Evolutionary conservation across 345 rosid genomes (phyloP), one percentile per base, ranked within the genome.

Genomic region (Punica granatum): DNA sequence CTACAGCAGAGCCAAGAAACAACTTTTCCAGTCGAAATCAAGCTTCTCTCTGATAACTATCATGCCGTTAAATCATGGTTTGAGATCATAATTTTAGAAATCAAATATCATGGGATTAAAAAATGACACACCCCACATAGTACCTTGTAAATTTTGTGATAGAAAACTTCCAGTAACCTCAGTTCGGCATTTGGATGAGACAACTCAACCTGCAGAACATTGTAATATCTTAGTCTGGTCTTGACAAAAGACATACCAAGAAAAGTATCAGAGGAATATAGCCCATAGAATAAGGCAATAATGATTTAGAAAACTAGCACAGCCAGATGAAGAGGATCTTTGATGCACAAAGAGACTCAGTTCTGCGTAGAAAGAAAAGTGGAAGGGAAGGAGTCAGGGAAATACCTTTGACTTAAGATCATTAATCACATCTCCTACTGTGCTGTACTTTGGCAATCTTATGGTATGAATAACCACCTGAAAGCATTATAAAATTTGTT

Each of bases 131-230:
- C 51, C 23, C n/a, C 23, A 70, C 49, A 18, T 44, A 41, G n/a
- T 69, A 88, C 94, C 90, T 88, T 88, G 69, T 84, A 88, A 59
- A 86, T 88, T 76, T 86, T 86, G 81, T 86, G 87, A 71, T 88
- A 81, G 74, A 88, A 88, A 71, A 86, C 86, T 79, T 88, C 89
- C 69, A 88, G 80, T 63, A 88, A 74, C 66, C 94, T 77, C 70
- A 88, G 87, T 70, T 88, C 90, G 0, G 90, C 80, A 77, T 60
- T 76, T 8, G 90, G 86, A 74, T 82, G 79, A 68, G 90, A 84
- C 77, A 88, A 67, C 72, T 86, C 90, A 21, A 86, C 94, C 94
- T 86, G 84, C 61, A 34, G 32, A 58, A 73, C 31, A 69, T 2
- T 23, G 60, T 13, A 56, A 49, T 21, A 35, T 32, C 42, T 51